A percentile compares a stretch with the other conserved stretches of the same genome.
These are phyloP conservation scores for Fusarium drepaniforme DNA, from an alignment of 2,329 filamentous ascomycete species.

Conservation along the genomic window DNA sequence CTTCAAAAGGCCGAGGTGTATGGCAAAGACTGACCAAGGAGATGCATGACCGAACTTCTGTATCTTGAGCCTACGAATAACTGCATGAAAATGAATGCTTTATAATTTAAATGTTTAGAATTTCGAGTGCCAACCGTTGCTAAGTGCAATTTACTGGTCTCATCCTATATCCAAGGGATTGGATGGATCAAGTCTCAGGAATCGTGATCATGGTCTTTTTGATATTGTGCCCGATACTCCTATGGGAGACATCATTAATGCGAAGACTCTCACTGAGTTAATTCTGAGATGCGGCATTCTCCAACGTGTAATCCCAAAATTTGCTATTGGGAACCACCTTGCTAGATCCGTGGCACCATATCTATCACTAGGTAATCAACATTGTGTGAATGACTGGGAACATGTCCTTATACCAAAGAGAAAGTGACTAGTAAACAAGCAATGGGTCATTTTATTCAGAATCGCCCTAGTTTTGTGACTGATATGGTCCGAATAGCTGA, in stretches of 20 bases:
- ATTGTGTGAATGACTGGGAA: background rate
- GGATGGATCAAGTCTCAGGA: background rate
- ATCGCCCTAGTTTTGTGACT: background rate
- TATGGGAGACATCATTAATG: background rate
- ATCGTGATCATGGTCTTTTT: background rate
- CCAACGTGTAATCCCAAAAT: background rate
- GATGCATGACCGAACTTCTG: background rate
- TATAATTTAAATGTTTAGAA: background rate
- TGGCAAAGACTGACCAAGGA: background rate
- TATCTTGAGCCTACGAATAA: background rate
- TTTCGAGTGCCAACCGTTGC: background rate
- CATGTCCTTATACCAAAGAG: background rate
- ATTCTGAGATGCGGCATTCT: background rate
- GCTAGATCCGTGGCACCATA: background rate
- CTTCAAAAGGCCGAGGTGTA: background rate
- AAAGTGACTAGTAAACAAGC: background rate
- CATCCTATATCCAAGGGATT: background rate
- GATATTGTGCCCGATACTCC: background rate
- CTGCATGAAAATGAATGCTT: background rate
- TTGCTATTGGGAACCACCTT: background rate
- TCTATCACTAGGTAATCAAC: background rate
- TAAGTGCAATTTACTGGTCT: background rate
- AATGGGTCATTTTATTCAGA: background rate
- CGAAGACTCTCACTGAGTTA: no score
- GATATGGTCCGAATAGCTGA: background rate